phyloP scores from a whole-genome alignment of 495 filamentous ascomycete species.

The Baudoinia panamericana region DNA sequence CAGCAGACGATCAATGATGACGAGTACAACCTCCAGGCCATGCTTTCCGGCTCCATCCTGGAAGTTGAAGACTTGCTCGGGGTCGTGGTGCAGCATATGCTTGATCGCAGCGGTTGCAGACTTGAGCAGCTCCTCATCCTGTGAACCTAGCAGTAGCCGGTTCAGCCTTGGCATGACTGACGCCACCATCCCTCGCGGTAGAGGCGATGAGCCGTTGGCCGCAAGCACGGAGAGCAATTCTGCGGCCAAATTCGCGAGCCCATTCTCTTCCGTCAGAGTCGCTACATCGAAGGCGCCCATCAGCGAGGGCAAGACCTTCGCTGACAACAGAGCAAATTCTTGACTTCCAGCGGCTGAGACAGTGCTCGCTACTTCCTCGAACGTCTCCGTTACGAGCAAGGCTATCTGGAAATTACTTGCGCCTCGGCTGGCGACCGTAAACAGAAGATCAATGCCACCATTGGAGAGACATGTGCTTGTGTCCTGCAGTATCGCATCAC shows the following conservation, averaged over 20 bases:
- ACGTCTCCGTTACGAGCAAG: conserved; percentile 71
- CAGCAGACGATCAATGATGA: conserved; percentile 88
- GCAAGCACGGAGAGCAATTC: conserved; percentile 72
- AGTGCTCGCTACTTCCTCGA: conserved; percentile 67
- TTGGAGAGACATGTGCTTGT: conserved; percentile 50
- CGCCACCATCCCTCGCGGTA: conserved; percentile 76
- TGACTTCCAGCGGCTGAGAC: conserved; percentile 52
- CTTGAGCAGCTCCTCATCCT: conserved; percentile 74
- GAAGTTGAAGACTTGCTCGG: conserved; percentile 75
- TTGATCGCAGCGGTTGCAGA: conserved; percentile 77
- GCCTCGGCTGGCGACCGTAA: conserved; percentile 75
- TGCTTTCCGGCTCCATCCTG: conserved; percentile 60
- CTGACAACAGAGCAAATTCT: conserved; percentile 65
- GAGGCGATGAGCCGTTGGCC: conserved; percentile 65
- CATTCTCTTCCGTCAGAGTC: conserved; percentile 66
- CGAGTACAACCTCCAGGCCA: conserved; percentile 74
- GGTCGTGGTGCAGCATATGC: conserved; percentile 75
- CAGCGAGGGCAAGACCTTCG: conserved; percentile 74
- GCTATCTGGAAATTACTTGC: conserved; percentile 77
- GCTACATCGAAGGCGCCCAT: conserved; percentile 83
- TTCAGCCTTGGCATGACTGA: conserved; percentile 77
- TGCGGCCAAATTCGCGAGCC: conserved; percentile 69
- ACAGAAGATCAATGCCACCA: conserved; percentile 66
- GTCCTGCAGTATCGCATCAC: conserved; percentile 68
- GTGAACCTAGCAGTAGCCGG: conserved; percentile 60